A percentile compares a stretch with the other conserved stretches of the same genome.
Conservation (phyloP, 1,284 basidiomycete species). For the Irpex sp. region DNA sequence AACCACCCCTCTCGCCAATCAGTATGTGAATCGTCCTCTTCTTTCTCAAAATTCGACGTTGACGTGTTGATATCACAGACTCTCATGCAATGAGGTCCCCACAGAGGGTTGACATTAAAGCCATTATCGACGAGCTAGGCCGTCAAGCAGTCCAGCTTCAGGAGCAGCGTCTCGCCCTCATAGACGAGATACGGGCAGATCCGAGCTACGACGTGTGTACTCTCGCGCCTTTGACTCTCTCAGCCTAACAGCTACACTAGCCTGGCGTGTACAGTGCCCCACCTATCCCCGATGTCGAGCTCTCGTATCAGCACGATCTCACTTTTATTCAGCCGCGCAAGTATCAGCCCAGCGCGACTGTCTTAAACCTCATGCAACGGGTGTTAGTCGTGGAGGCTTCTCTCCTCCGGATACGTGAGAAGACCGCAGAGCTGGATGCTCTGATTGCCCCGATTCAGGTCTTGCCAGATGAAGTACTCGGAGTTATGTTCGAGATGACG, state of each 20-base stretch:
- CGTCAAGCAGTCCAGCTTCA: conserved; percentile 13
- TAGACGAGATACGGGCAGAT: conserved; percentile 12
- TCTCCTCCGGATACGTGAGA: conserved; percentile 5
- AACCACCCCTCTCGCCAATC: too few relatives aligned
- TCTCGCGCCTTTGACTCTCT: neutral
- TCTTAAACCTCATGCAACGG: conserved; percentile 2
- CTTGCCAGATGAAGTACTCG: conserved; percentile 13
- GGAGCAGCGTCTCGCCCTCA: conserved; percentile 10
- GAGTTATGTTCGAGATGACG: conserved; percentile 11
- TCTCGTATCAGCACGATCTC: neutral
- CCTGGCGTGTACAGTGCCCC: neutral
- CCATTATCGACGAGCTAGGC: conserved; percentile 12
- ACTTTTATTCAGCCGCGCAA: neutral
- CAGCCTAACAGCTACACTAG: neutral
- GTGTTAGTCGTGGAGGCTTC: conserved; percentile 8
- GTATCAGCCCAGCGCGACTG: neutral
- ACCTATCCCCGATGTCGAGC: neutral
- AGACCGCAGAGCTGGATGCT: conserved; percentile 8
- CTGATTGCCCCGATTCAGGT: conserved; percentile 11
- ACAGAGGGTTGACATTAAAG: conserved; percentile 13
- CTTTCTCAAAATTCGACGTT: too few relatives aligned
- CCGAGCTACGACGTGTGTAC: conserved; percentile 9
- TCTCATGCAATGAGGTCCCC: neutral
- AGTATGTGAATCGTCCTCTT: too few relatives aligned
- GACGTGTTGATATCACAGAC: neutral